Evolutionary conservation across 768 basidiomycete genomes (phyloP).

Genomic region (Candolleomyces efflorescens): DNA sequence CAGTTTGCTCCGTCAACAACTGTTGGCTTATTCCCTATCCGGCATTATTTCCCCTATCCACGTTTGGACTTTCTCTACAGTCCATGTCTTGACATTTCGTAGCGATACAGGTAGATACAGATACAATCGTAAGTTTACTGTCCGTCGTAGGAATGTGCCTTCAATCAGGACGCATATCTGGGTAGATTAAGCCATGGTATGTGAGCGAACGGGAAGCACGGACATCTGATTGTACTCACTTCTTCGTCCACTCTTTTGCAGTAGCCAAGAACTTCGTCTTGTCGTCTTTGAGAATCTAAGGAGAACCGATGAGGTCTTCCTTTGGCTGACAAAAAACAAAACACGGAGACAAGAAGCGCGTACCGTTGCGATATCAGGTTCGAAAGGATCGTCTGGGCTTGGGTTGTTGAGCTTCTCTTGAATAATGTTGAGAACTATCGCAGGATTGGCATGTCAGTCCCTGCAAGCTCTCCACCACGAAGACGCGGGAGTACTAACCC

Average conservation of each 20-base stretch:
- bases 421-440: slow-evolving; percentile 64
- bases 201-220: too few species aligned
- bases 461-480: background rate
- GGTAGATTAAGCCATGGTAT: background rate
- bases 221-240: slow-evolving; percentile 36
- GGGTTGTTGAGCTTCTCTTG: slow-evolving; percentile 88
- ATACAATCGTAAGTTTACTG: background rate
- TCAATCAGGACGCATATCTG: slow-evolving; percentile 12
- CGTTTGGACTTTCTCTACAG: background rate
- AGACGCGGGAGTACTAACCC: slow-evolving; percentile 35
- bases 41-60: slow-evolving; percentile 5
- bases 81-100: background rate
- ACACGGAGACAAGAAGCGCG: slow-evolving; percentile 22
- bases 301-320: slow-evolving; percentile 3
- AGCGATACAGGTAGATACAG: background rate
- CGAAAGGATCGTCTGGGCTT: slow-evolving; percentile 83
- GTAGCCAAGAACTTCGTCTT: slow-evolving; percentile 66
- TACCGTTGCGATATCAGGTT: slow-evolving; percentile 82
- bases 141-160: background rate
- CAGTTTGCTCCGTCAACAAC: background rate
- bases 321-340: background rate
- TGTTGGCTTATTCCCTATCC: slow-evolving; percentile 1
- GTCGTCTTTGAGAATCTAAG: slow-evolving; percentile 73
- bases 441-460: slow-evolving; percentile 6
- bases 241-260: slow-evolving; percentile 85